Evolutionary conservation across 768 basidiomycete species (phyloP), one percentile per base, ranked within the genome.

Genomic region (Punctularia strigosozonata): DNA sequence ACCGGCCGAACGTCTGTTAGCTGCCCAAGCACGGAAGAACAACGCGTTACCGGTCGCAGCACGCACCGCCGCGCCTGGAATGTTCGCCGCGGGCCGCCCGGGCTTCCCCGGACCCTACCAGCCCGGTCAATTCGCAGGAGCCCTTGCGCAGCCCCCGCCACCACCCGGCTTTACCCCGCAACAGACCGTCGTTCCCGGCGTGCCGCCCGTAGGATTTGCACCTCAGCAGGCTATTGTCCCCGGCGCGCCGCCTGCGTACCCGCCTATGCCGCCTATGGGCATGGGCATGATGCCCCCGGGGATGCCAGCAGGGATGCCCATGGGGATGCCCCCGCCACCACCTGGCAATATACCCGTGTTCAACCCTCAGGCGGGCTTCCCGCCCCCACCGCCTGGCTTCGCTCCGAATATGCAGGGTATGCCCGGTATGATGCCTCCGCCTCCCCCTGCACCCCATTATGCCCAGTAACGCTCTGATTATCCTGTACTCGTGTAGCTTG

Each of bases 21-120:
- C 92, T 3, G 78, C 90, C 2, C 92, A 98, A 58, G 95, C 94
- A 34, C 75, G 88, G 47, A 95, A 94, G 63, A 91, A 94, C 62
- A 91, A 92, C 48, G 88, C 87, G 2, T 65, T 91, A 4, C 88
- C 88, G 4, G 75, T 84, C 42, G 68, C 73, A 36, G 71, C 78
- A 10, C 75, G 86, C 1, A 84, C 86, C 1, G 82, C 84, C 5
- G 77, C 78, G 17, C 79, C 79, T 14, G 77, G 83, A 59, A 73
- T 73, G 18, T 81, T 83, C 52, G 81, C 80, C 37, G 64, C 70
- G 4, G 70, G 68, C 18, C 79, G 77, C 13, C 70, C 78, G 5
- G 81, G 78, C 1, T 86, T 72, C 51, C 77, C 77, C 49, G 81
- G 76, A 13, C 80, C 77, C 1, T 84, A 86, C 51, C 79, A 85